A percentile compares a stretch with the other conserved stretches of the same genome.
Conservation (phyloP, 176 grass and related monocot species). For the Avena insularis region DNA sequence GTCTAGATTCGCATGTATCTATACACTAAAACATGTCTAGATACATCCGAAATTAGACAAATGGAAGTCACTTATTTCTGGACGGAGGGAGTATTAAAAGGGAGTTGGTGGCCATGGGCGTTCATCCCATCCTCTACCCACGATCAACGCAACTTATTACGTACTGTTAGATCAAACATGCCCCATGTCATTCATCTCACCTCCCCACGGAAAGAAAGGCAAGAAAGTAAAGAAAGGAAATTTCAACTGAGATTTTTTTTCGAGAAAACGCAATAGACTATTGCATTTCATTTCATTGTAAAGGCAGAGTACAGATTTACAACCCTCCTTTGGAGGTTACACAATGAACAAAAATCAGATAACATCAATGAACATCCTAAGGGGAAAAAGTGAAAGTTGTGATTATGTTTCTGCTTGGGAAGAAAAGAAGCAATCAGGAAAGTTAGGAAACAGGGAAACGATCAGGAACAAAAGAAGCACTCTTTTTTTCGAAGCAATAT, state of each 20-base stretch:
- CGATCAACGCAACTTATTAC: background rate
- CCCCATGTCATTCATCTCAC: background rate
- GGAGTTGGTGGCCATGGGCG: background rate
- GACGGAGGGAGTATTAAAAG: background rate
- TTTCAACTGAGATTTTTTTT: background rate
- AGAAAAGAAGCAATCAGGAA: background rate
- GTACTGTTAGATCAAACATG: background rate
- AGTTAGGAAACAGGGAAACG: background rate
- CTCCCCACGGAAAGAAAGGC: background rate
- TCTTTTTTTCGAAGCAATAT: background rate
- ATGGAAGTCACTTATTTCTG: no score
- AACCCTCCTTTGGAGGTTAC: no score
- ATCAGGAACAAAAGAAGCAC: background rate
- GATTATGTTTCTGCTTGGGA: background rate
- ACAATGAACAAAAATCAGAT: no score
- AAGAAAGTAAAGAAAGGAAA: background rate
- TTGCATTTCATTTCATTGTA: no score
- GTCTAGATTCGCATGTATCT: no score
- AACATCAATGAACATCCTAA: background rate
- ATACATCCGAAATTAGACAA: no score
- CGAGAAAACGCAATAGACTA: no score
- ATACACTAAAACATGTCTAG: no score
- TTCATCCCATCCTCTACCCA: background rate
- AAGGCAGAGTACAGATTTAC: no score
- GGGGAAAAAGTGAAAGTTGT: background rate